Evolutionary conservation across 257 asterid genomes (phyloP), one percentile per base, ranked within the genome.

Genomic region (Rehmannia glutinosa): DNA sequence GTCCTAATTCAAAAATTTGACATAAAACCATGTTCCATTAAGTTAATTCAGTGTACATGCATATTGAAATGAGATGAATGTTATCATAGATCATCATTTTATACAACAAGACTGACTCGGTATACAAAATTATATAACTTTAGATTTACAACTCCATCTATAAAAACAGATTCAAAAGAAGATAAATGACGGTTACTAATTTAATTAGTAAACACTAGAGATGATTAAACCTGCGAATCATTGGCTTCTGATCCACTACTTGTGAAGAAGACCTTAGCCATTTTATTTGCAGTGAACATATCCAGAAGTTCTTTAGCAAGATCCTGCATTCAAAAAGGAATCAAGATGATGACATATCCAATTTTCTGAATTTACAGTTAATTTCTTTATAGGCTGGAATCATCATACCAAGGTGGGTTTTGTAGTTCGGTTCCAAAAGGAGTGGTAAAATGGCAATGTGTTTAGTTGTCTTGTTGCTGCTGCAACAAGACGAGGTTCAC

Each of bases 231-330:
- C 97, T 93, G 97, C 11, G 97, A 73, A 77, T 93, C 99, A 51
- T 93, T 93, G 72, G 99, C 99, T 74, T 93, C 99, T 30, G 97
- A 93, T 43, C 99, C 99, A 59, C 99, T 88, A 69, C 88, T 88
- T 13, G 97, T 85, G 85, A 93, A 93, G 80, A 93, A 93, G 49
- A 78, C 97, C 78, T 81, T 93, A 9, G 84, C 86, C 99, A 93
- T 93, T 80, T 85, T 82, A 41, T 43, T 57, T 17, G 92, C 88
- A 59, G 96, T 90, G 77, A 93, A 93, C 78, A 81, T 66, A 27
- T 82, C 95, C 73, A 78, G 79, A 45, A 93, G 92, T 59, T 90
- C 97, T 77, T 72, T 81, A 4, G 97, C 99, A 57, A 93, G 88
- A 78, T 93, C 96, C 99, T 90, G 70, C 38, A 70, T 64, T 35